Evolutionary conservation across 192 early-diverging fungal species (phyloP), one percentile per base, ranked within the genome.

Genomic region (Pecoramyces ruminantium): DNA sequence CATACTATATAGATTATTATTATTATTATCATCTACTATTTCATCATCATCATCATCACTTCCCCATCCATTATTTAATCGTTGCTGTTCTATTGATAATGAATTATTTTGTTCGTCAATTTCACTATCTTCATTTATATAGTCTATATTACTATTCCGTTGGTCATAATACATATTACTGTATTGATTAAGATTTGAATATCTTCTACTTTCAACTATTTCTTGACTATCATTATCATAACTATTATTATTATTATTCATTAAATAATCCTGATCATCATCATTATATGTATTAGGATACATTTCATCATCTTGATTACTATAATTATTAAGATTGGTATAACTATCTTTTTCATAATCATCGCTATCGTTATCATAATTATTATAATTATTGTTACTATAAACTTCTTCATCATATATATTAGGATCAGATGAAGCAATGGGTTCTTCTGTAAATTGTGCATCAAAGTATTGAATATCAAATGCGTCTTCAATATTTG

Each of bases 401-500:
- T 67, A n/a, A 21, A 25, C 0, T 4, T 67, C 17, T 9, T 17
- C 51, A 21, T 67, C 51, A 3, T 16, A 67, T 67, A n/a, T 27
- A 67, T 67, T 67, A n/a, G 25, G 25, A n/a, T 34, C 30, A 3
- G 30, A 34, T 11, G 11, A 6, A 34, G 51, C 17, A 67, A 67
- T 67, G 17, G 83, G 82, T 77, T 87, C 86, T 25, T 85, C 84
- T 1, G 86, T 86, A 82, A 86, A 86, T 79, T 82, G 42, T 4
- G 82, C 84, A 29, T 86, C 86, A 78, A 86, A 86, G 80, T 84
- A 86, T 30, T 86, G 80, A 28, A 86, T 86, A 79, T 86, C 86
- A 78, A 81, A 83, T 1, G 86, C 86, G 38, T 87, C 82, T 86
- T 86, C 86, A 78, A 89, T 78, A 34, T 89, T 83, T 8, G 88